A percentile compares a stretch with the other conserved stretches of the same genome.
Evolutionary conservation across 1,284 basidiomycete species (phyloP).

Genomic region (Bjerkandera adusta): DNA sequence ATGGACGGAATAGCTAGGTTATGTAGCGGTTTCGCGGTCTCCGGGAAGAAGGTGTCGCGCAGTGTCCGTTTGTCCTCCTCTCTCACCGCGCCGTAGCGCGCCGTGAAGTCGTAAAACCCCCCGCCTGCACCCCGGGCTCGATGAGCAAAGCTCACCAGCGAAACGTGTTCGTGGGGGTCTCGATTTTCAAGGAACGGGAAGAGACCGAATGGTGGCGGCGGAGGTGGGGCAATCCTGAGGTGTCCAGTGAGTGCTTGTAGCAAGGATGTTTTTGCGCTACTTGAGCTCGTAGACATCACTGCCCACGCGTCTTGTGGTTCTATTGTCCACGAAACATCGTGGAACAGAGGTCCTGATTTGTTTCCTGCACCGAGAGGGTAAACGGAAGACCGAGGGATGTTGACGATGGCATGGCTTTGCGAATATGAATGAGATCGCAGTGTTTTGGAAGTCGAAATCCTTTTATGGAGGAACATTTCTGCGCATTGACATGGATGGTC

Average conservation of each 20-base stretch:
- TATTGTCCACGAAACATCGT: slow-evolving; percentile 26
- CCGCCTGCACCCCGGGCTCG: slow-evolving; percentile 53
- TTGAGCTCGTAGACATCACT: slow-evolving; percentile 23
- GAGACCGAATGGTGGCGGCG: slow-evolving; percentile 60
- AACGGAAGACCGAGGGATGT: slow-evolving; percentile 27
- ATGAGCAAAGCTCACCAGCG: slow-evolving; percentile 75
- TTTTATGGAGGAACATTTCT: no score
- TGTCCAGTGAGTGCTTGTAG: slow-evolving; percentile 57
- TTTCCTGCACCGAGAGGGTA: slow-evolving; percentile 23
- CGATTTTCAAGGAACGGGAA: slow-evolving; percentile 62
- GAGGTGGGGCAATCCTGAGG: slow-evolving; percentile 59
- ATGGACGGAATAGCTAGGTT: slow-evolving; percentile 26
- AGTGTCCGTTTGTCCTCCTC: slow-evolving; percentile 81
- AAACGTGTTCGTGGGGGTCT: slow-evolving; percentile 52
- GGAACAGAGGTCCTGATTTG: slow-evolving; percentile 22
- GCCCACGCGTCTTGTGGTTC: slow-evolving; percentile 27
- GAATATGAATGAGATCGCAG: no score
- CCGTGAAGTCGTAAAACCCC: slow-evolving; percentile 90
- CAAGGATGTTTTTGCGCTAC: slow-evolving; percentile 25
- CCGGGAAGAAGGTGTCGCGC: slow-evolving; percentile 65
- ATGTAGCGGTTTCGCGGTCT: slow-evolving; percentile 34
- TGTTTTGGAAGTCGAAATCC: no score
- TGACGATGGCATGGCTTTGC: no score
- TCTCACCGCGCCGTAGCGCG: slow-evolving; percentile 82
- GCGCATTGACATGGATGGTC: no score